Conservation (phyloP, 805 yeast genomes). For the Candida methanosorbosa region DNA sequence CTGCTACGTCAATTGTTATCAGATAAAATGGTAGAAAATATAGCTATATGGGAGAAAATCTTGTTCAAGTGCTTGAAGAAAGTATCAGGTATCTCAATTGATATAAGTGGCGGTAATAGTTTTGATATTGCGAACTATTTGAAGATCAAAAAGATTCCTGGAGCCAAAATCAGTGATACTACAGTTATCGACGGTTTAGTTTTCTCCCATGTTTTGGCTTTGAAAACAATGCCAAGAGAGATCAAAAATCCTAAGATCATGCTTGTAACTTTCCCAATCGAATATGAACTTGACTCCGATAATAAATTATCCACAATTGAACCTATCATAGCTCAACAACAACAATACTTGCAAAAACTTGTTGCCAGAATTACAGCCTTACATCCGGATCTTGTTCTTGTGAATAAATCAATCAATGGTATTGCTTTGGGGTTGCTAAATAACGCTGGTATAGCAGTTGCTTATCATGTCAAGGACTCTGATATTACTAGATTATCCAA, state of each 20-base stretch:
- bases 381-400: constrained; percentile 70
- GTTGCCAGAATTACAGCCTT: constrained; percentile 71
- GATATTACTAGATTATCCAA: constrained; percentile 73
- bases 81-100: constrained; percentile 52
- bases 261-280: constrained; percentile 81
- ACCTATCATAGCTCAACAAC: constrained; percentile 79
- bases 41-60: constrained; percentile 50
- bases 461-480: constrained; percentile 71
- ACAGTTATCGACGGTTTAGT: constrained; percentile 67
- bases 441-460: constrained; percentile 73
- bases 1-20: constrained; percentile 50
- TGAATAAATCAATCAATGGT: constrained; percentile 76
- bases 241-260: constrained; percentile 68
- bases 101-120: constrained; percentile 56
- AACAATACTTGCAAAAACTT: constrained; percentile 72
- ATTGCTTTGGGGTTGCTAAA: constrained; percentile 65
- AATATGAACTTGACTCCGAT: constrained; percentile 53
- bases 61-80: constrained; percentile 43
- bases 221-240: constrained; percentile 63
- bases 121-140: constrained; percentile 84
- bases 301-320: constrained; percentile 61
- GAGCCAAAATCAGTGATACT: constrained; percentile 59
- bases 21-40: constrained; percentile 47
- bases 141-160: constrained; percentile 76
- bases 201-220: constrained; percentile 76